Evolutionary conservation across 805 yeast species (phyloP).

Genomic region (Tetrapisispora arboricola): DNA sequence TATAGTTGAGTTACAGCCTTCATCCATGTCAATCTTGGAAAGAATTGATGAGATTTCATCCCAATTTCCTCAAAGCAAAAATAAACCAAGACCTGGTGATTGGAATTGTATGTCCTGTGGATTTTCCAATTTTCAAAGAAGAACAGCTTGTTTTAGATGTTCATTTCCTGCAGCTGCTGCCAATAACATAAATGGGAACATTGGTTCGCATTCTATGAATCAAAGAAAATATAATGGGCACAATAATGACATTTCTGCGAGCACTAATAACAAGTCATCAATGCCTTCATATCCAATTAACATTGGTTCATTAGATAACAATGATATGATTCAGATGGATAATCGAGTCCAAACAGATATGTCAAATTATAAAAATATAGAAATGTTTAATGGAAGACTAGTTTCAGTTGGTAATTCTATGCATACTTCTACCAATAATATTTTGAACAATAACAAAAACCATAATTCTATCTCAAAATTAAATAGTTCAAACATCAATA

Average conservation of each 20-base stretch:
- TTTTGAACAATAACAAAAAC: neutral
- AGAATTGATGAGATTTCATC: conserved; percentile 71
- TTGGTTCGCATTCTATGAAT: conserved; percentile 6
- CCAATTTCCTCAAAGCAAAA: conserved; percentile 76
- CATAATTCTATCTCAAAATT: neutral
- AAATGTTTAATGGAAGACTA: neutral
- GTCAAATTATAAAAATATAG: neutral
- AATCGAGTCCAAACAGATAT: neutral
- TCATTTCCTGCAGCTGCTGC: conserved; percentile 55
- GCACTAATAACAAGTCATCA: neutral
- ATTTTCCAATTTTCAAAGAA: conserved; percentile 84
- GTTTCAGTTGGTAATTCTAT: neutral
- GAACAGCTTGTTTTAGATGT: conserved; percentile 90
- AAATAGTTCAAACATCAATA: neutral
- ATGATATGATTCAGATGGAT: neutral
- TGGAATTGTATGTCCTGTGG: conserved; percentile 98
- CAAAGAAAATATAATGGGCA: conserved; percentile 10
- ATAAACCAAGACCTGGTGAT: conserved; percentile 91
- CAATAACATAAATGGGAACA: neutral
- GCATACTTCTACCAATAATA: neutral
- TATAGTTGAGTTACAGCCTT: conserved; percentile 78
- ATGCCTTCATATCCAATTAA: neutral
- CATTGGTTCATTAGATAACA: neutral
- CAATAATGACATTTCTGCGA: neutral
- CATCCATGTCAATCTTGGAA: conserved; percentile 67